Percentiles rank a stretch among this genome's conserved stretches.
These are phyloP conservation scores for Kazachstania taianensis DNA, from an alignment of 805 yeast species.

Conservation along the genomic window DNA sequence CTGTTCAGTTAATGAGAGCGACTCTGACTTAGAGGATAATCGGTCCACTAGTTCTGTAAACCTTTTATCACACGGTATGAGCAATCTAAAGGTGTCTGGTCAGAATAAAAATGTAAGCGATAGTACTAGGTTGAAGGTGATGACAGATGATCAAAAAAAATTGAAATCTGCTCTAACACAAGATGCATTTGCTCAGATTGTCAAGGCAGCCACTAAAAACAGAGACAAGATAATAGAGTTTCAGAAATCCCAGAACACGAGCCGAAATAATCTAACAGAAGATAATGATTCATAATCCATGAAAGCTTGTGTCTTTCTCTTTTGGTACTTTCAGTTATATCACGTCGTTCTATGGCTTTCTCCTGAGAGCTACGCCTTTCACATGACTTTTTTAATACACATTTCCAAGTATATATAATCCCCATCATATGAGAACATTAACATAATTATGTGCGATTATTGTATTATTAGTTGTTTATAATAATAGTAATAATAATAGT, in stretches of 20 bases:
- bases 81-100: not conserved
- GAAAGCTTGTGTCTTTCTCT: not conserved
- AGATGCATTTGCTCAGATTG: constrained; percentile 58
- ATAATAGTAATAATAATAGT: not conserved
- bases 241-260: not conserved
- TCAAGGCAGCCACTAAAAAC: constrained; percentile 52
- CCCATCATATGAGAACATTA: too few species aligned
- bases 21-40: constrained; percentile 23
- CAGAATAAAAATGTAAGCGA: not conserved
- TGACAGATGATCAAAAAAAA: constrained; percentile 8
- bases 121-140: not conserved
- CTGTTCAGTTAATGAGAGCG: constrained; percentile 36
- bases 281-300: not conserved
- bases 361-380: too few species aligned
- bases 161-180: constrained; percentile 34
- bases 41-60: constrained; percentile 5
- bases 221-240: constrained; percentile 33
- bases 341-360: not conserved
- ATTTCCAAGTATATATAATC: too few species aligned
- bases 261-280: not conserved
- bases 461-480: too few species aligned
- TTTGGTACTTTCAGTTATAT: not conserved
- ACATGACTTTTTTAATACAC: too few species aligned
- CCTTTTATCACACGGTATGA: constrained; percentile 1
- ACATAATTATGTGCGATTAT: too few species aligned